Percentiles rank a stretch among this genome's conserved stretches.
Evolutionary conservation across 75 land plant genomes (phyloP).

Genomic region (Pinus taeda): DNA sequence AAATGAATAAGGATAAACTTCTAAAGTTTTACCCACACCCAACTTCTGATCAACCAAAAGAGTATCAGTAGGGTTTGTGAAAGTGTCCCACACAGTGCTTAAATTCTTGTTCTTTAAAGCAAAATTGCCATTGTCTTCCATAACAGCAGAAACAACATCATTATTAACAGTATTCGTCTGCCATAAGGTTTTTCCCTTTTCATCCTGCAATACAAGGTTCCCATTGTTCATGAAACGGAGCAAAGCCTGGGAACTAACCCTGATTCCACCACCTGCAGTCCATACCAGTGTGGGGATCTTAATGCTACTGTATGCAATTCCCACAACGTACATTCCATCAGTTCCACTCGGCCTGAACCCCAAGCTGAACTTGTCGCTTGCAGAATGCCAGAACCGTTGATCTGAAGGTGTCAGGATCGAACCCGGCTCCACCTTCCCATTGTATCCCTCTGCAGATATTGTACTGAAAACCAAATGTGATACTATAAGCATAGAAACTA

Average conservation of each 20-base stretch:
- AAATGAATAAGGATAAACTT: conserved; percentile 42
- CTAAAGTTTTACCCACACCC: conserved; percentile 10
- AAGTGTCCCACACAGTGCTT: conserved; percentile 39
- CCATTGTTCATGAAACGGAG: conserved; percentile 26
- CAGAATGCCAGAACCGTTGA: not conserved
- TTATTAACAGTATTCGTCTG: conserved; percentile 20
- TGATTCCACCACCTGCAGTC: conserved; percentile 18
- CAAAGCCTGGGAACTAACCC: conserved; percentile 22
- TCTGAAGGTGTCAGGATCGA: conserved; percentile 7
- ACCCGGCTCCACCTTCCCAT: not conserved
- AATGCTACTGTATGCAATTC: not conserved
- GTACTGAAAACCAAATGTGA: too few species aligned
- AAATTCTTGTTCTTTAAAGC: conserved; percentile 14
- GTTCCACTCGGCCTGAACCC: not conserved
- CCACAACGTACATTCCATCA: conserved; percentile 7
- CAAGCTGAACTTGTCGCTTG: not conserved
- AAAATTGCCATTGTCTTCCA: conserved; percentile 46
- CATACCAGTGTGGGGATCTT: conserved; percentile 22
- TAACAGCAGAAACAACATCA: conserved; percentile 22
- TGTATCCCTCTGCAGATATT: too few species aligned
- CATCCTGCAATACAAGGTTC: conserved; percentile 32
- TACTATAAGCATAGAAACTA: too few species aligned
- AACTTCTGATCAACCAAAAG: conserved; percentile 40
- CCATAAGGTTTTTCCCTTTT: conserved; percentile 39
- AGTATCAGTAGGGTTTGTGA: conserved; percentile 50